A percentile compares a stretch with the other conserved stretches of the same genome.
phyloP scores from a whole-genome alignment of 2,329 filamentous ascomycete genomes.

The Emericellopsis atlantica region DNA sequence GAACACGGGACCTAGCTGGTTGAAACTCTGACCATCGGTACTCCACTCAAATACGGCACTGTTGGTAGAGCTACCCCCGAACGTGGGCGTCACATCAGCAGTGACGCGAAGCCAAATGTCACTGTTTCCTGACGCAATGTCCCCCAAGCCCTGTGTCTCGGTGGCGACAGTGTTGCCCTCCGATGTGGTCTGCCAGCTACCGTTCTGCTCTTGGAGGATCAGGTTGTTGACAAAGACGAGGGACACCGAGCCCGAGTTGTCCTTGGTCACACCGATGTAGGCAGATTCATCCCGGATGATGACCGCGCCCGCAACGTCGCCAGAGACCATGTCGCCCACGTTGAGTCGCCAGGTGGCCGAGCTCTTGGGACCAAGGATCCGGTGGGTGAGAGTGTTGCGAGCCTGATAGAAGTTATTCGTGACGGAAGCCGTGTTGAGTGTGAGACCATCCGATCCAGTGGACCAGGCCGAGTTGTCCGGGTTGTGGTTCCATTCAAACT shows the following conservation, averaged over 20 bases:
- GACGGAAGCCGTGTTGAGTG: slow-evolving; percentile 32
- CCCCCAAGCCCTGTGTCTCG: not conserved
- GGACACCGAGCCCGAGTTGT: slow-evolving; percentile 10
- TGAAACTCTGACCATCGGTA: slow-evolving; percentile 24
- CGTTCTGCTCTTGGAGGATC: slow-evolving; percentile 10
- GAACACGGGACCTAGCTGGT: slow-evolving; percentile 18
- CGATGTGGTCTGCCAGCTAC: not conserved
- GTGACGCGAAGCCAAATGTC: slow-evolving; percentile 10
- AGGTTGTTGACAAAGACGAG: slow-evolving; percentile 16
- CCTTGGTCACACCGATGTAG: slow-evolving; percentile 35
- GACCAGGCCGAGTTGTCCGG: slow-evolving; percentile 34
- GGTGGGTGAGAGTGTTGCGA: slow-evolving; percentile 31
- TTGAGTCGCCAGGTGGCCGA: slow-evolving; percentile 35
- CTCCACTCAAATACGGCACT: slow-evolving; percentile 22
- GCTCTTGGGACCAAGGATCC: slow-evolving; percentile 30
- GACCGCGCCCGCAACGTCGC: slow-evolving; percentile 36
- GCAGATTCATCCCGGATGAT: slow-evolving; percentile 38
- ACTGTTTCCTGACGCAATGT: not conserved
- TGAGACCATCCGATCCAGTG: slow-evolving; percentile 20
- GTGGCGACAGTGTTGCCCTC: not conserved
- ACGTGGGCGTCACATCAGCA: slow-evolving; percentile 9
- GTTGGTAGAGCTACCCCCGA: slow-evolving; percentile 9
- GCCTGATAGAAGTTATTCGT: slow-evolving; percentile 34
- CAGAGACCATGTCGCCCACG: slow-evolving; percentile 30
- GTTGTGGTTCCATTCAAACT: slow-evolving; percentile 52